These are phyloP conservation scores for Aspergillus thermomutatus DNA, from an alignment of 2,329 filamentous ascomycete genomes.

Conservation along the genomic window DNA sequence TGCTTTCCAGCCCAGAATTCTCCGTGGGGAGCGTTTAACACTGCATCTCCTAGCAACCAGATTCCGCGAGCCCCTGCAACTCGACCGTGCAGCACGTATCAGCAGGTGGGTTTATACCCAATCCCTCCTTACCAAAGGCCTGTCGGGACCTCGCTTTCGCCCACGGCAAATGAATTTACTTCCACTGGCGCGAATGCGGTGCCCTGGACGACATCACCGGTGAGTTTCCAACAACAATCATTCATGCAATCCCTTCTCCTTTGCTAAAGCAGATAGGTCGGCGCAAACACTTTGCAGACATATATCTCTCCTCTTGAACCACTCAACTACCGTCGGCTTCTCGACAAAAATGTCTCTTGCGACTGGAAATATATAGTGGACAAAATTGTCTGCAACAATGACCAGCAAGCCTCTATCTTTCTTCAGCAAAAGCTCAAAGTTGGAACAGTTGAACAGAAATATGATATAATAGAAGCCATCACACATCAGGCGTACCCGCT, in stretches of 20 bases:
- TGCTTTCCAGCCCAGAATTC: slow-evolving; percentile 33
- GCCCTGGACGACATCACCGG: slow-evolving; percentile 46
- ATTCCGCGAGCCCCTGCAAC: slow-evolving; percentile 26
- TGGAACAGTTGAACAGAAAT: slow-evolving; percentile 91
- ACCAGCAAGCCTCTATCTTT: slow-evolving; percentile 98
- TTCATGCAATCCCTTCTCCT: slow-evolving; percentile 9
- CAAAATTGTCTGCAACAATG: slow-evolving; percentile 98
- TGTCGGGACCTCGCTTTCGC: slow-evolving; percentile 65
- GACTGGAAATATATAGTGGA: slow-evolving; percentile 99
- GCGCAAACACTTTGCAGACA: slow-evolving; percentile 61
- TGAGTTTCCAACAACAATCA: slow-evolving; percentile 41
- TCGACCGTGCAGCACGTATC: slow-evolving; percentile 30
- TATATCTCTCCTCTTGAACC: slow-evolving; percentile 87
- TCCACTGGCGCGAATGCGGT: slow-evolving; percentile 34
- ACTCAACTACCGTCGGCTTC: slow-evolving; percentile 89
- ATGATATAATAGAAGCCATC: slow-evolving; percentile 94
- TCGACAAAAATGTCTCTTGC: slow-evolving; percentile 94
- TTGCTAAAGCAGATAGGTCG: slow-evolving; percentile 21
- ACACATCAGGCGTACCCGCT: slow-evolving; percentile 89
- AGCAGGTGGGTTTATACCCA: slow-evolving; percentile 35
- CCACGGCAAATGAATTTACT: slow-evolving; percentile 72
- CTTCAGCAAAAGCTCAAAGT: slow-evolving; percentile 98
- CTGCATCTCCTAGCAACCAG: slow-evolving; percentile 22
- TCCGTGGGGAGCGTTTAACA: slow-evolving; percentile 32
- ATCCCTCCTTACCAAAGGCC: slow-evolving; percentile 50